Conservation (phyloP, 2,329 filamentous ascomycete genomes). For the Calcarisporium arbuscula region DNA sequence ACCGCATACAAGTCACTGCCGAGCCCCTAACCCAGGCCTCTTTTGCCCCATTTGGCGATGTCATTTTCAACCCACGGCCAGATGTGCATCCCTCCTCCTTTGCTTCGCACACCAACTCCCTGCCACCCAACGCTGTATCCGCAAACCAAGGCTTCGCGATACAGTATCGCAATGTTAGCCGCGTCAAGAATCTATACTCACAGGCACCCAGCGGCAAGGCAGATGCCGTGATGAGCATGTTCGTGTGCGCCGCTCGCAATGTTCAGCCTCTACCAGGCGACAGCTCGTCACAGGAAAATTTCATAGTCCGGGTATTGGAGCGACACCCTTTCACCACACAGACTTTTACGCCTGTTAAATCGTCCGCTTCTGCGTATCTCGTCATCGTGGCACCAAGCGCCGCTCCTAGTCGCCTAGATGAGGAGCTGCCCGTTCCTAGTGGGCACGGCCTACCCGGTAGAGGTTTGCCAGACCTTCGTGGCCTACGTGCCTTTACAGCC, state of each 20-base stretch:
- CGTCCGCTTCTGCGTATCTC: conserved; percentile 56
- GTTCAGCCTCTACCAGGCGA: conserved; percentile 12
- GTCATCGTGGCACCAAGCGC: conserved; percentile 84
- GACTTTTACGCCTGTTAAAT: conserved; percentile 75
- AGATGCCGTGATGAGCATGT: conserved; percentile 74
- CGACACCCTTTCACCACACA: conserved; percentile 92
- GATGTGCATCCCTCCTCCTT: conserved; percentile 42
- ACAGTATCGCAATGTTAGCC: conserved; percentile 78
- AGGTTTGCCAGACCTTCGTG: conserved; percentile 65
- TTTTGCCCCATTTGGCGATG: conserved; percentile 78
- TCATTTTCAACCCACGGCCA: conserved; percentile 67
- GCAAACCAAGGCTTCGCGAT: conserved; percentile 85
- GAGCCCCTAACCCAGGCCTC: conserved; percentile 59
- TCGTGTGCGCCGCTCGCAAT: conserved; percentile 58
- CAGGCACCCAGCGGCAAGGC: conserved; percentile 50
- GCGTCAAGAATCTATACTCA: conserved; percentile 64
- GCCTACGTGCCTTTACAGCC: conserved; percentile 72
- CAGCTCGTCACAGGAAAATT: conserved; percentile 23
- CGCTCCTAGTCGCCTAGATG: conserved; percentile 28
- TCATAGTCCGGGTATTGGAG: conserved; percentile 69
- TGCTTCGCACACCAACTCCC: conserved; percentile 30
- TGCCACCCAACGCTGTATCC: conserved; percentile 45
- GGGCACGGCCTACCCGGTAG: conserved; percentile 44
- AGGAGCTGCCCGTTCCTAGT: conserved; percentile 20
- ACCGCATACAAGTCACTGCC: conserved; percentile 40